Evolutionary conservation across 306 rosid species (phyloP).

Genomic region (Rosa multiflora): DNA sequence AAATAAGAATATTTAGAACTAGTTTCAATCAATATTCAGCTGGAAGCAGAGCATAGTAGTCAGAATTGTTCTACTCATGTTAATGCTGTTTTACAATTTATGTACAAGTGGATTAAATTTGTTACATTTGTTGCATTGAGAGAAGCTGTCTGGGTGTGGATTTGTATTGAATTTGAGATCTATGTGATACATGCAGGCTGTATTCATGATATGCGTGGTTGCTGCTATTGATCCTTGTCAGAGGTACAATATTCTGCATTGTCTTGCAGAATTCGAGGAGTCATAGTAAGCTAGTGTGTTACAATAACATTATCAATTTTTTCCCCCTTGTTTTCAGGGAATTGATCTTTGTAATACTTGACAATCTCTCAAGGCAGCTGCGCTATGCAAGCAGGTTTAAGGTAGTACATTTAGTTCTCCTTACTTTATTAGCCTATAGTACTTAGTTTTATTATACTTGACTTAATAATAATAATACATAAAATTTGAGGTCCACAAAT

Average conservation of each 20-base stretch:
- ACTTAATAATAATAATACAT: background rate
- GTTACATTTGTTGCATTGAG: background rate
- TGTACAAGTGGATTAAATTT: background rate
- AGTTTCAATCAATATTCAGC: background rate
- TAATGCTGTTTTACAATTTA: background rate
- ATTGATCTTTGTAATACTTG: slow-evolving; percentile 54
- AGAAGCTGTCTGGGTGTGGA: background rate
- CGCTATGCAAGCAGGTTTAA: slow-evolving; percentile 63
- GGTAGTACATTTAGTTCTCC: slow-evolving; percentile 42
- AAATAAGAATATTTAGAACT: background rate
- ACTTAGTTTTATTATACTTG: background rate
- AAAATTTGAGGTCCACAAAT: slow-evolving; percentile 4
- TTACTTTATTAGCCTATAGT: background rate
- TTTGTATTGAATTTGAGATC: slow-evolving; percentile 20
- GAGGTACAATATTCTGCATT: slow-evolving; percentile 48
- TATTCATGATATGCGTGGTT: slow-evolving; percentile 83
- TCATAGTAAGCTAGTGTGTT: slow-evolving; percentile 16
- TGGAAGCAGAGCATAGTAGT: background rate
- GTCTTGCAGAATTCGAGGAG: slow-evolving; percentile 18
- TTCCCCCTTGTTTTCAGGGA: slow-evolving; percentile 45
- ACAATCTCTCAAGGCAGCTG: slow-evolving; percentile 75
- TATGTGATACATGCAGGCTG: slow-evolving; percentile 59
- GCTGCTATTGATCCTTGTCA: slow-evolving; percentile 83
- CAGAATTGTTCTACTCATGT: background rate
- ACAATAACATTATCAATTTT: background rate